phyloP scores from a whole-genome alignment of 1,284 basidiomycete species.

The Pseudozyma tsukubaensis region DNA sequence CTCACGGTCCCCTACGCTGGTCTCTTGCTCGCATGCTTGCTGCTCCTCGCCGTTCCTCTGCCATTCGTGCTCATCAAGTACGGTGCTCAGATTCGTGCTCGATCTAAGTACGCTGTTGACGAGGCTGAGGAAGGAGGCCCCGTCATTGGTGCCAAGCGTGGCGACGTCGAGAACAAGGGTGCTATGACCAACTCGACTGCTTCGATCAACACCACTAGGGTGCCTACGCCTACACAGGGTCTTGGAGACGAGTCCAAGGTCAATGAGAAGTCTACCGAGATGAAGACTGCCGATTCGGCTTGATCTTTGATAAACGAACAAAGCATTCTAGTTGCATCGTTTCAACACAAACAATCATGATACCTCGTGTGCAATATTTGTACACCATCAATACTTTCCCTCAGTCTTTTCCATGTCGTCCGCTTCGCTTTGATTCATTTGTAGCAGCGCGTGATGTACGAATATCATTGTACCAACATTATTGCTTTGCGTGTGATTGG shows the following conservation, averaged over 20 bases:
- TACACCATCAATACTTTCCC: background rate
- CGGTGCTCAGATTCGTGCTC: conserved; percentile 52
- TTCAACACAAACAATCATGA: background rate
- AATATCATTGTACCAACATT: conserved; percentile 1
- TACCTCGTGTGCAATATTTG: background rate
- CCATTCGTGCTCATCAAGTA: conserved; percentile 58
- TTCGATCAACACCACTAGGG: conserved; percentile 30
- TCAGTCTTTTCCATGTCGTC: background rate
- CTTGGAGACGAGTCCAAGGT: conserved; percentile 20
- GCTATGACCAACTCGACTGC: conserved; percentile 16
- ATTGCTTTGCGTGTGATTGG: background rate
- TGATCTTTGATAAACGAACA: background rate
- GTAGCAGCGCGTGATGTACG: background rate
- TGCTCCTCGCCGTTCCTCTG: conserved; percentile 51
- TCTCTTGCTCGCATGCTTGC: conserved; percentile 48
- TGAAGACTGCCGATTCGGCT: conserved; percentile 10
- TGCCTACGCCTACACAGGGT: conserved; percentile 30
- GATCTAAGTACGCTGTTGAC: conserved; percentile 57
- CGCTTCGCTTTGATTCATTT: too few species aligned
- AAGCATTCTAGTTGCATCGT: too few species aligned
- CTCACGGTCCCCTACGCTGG: conserved; percentile 52
- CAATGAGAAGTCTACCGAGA: conserved; percentile 14
- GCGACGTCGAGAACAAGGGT: conserved; percentile 39
- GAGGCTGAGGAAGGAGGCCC: conserved; percentile 38
- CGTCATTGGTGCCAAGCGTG: conserved; percentile 42